phyloP scores from a whole-genome alignment of 2,329 filamentous ascomycete genomes.

The Fusarium fujikuroi region DNA sequence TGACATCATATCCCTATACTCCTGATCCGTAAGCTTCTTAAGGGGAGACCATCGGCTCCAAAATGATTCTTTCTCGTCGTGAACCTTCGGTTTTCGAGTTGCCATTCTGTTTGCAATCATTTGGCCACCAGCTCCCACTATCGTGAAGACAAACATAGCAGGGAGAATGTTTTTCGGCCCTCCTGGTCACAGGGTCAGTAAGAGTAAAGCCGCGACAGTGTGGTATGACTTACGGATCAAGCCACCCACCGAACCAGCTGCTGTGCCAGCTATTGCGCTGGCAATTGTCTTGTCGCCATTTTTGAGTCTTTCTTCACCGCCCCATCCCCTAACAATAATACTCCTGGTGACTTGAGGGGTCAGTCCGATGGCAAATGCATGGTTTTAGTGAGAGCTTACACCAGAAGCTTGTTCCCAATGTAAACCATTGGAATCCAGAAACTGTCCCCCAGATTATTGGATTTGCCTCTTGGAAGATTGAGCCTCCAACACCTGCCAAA shows the following conservation, averaged over 20 bases:
- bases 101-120: slow-evolving; percentile 49
- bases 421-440: slow-evolving; percentile 83
- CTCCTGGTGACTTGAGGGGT: slow-evolving; percentile 58
- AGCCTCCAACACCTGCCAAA: slow-evolving; percentile 73
- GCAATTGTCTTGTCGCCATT: slow-evolving; percentile 70
- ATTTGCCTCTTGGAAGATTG: slow-evolving; percentile 74
- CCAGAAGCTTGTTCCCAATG: slow-evolving; percentile 80
- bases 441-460: slow-evolving; percentile 77
- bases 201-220: not conserved
- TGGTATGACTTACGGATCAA: slow-evolving; percentile 58
- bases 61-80: slow-evolving; percentile 56
- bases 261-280: slow-evolving; percentile 76
- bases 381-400: slow-evolving; percentile 59
- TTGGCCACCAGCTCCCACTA: slow-evolving; percentile 55
- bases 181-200: slow-evolving; percentile 51
- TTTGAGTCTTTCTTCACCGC: slow-evolving; percentile 63
- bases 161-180: slow-evolving; percentile 65
- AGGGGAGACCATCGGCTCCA: slow-evolving; percentile 78
- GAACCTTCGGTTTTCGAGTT: slow-evolving; percentile 37
- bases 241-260: slow-evolving; percentile 72
- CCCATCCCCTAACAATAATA: slow-evolving; percentile 59
- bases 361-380: not conserved
- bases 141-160: slow-evolving; percentile 60
- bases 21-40: slow-evolving; percentile 74
- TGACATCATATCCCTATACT: slow-evolving; percentile 76